These are phyloP conservation scores for Colletotrichum sp. DNA, from an alignment of 2,329 filamentous ascomycete species.

Conservation along the genomic window DNA sequence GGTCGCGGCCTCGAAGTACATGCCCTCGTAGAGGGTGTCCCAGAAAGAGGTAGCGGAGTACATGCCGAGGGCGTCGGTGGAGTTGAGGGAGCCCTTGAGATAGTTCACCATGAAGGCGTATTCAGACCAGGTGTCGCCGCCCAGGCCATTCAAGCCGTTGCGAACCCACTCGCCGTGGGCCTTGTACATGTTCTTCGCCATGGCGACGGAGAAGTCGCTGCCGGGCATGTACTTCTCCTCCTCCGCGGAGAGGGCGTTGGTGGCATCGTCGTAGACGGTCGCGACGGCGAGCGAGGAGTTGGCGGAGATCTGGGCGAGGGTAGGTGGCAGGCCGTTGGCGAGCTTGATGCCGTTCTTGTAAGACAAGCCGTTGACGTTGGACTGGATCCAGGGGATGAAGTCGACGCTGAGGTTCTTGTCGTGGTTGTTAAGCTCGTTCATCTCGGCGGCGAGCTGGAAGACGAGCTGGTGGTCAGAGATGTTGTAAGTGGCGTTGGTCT, in stretches of 20 bases:
- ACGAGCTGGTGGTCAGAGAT: slow-evolving; percentile 69
- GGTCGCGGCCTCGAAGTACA: slow-evolving; percentile 63
- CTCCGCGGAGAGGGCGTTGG: slow-evolving; percentile 37
- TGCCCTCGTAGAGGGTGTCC: slow-evolving; percentile 56
- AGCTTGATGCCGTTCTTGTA: slow-evolving; percentile 52
- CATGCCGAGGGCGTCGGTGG: slow-evolving; percentile 47
- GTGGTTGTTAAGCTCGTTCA: slow-evolving; percentile 65
- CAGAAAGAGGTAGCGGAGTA: slow-evolving; percentile 49
- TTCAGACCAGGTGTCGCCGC: slow-evolving; percentile 69
- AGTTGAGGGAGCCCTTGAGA: slow-evolving; percentile 57
- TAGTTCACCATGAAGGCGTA: slow-evolving; percentile 66
- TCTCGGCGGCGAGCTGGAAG: slow-evolving; percentile 64
- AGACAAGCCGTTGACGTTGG: slow-evolving; percentile 56
- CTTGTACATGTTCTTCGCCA: slow-evolving; percentile 48
- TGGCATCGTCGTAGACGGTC: slow-evolving; percentile 35
- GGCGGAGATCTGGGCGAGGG: slow-evolving; percentile 47
- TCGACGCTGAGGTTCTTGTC: slow-evolving; percentile 53
- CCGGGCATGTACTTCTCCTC: slow-evolving; percentile 39
- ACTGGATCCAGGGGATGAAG: slow-evolving; percentile 68
- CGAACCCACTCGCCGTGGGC: slow-evolving; percentile 44
- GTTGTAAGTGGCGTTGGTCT: slow-evolving; percentile 60
- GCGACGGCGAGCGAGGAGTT: slow-evolving; percentile 44
- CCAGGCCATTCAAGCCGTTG: slow-evolving; percentile 42
- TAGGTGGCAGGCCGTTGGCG: slow-evolving; percentile 58
- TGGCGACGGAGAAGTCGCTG: slow-evolving; percentile 37